These are phyloP conservation scores for Abrus precatorius DNA, from an alignment of 306 rosid species.

Conservation along the genomic window DNA sequence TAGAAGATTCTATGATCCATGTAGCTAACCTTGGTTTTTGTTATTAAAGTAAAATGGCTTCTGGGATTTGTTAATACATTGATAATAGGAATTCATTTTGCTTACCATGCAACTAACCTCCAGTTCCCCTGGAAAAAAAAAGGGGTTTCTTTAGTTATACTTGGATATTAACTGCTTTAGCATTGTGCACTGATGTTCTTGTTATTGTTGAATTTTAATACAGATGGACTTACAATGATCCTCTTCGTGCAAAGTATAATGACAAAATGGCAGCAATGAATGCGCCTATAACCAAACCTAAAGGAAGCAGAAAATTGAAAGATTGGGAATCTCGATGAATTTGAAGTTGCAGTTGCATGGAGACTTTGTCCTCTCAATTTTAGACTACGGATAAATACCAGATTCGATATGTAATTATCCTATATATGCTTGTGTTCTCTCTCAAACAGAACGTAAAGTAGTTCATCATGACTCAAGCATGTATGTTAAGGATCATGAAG, in stretches of 20 bases:
- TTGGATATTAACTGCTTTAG: background rate
- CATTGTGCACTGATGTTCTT: conserved; percentile 37
- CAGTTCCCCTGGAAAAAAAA: background rate
- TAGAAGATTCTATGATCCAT: no score
- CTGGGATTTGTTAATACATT: background rate
- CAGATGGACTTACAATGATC: conserved; percentile 99
- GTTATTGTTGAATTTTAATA: conserved; percentile 43
- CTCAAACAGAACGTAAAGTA: conserved; percentile 14
- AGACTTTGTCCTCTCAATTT: conserved; percentile 27
- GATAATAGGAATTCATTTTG: conserved; percentile 12
- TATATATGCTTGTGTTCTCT: conserved; percentile 33
- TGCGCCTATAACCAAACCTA: conserved; percentile 74
- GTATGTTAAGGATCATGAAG: conserved; percentile 38
- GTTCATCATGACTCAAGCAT: conserved; percentile 36
- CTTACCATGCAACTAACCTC: conserved; percentile 7
- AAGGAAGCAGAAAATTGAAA: conserved; percentile 95
- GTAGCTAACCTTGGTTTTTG: no score
- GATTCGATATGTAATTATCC: conserved; percentile 17
- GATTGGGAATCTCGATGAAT: conserved; percentile 81
- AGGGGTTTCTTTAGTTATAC: background rate
- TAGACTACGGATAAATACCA: conserved; percentile 32
- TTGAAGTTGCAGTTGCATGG: background rate
- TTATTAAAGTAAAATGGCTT: no score
- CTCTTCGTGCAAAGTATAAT: conserved; percentile 93
- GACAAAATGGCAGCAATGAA: conserved; percentile 97